Conservation (phyloP, 345 rosid species). For the Syzygium grande region DNA sequence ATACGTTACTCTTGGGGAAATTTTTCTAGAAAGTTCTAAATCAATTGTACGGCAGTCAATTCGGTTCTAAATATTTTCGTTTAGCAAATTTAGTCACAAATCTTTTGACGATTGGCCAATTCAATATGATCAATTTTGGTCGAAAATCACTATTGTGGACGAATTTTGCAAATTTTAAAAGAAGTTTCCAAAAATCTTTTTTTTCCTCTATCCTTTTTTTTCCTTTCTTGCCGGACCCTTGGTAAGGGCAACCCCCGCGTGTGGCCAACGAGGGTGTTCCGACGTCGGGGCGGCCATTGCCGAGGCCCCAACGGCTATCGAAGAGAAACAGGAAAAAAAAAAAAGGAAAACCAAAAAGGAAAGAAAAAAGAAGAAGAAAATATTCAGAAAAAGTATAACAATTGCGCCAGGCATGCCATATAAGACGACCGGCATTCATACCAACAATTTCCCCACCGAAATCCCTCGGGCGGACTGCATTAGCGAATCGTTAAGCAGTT, state of each 20-base stretch:
- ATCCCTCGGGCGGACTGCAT: accelerated
- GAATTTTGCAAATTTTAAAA: accelerated
- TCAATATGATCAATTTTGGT: accelerated
- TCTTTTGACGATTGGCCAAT: accelerated
- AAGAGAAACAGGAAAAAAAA: not conserved
- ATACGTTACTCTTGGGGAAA: not conserved
- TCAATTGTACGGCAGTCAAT: accelerated
- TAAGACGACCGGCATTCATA: accelerated
- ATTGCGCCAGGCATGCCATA: no score
- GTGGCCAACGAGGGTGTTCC: no score
- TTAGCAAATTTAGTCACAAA: accelerated
- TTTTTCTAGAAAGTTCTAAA: not conserved
- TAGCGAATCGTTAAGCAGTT: not conserved
- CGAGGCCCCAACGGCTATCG: accelerated
- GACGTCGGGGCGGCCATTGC: not conserved
- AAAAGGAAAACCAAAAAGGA: accelerated
- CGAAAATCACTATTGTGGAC: accelerated
- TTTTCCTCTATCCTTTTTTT: accelerated
- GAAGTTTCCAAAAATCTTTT: no score
- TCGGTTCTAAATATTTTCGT: not conserved
- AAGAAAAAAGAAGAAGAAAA: not conserved
- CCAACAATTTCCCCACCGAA: not conserved
- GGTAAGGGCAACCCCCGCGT: not conserved
- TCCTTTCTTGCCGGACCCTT: no score
- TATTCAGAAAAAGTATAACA: not conserved